A percentile compares a stretch with the other conserved stretches of the same genome.
These are phyloP conservation scores for Lipomyces lipofer DNA, from an alignment of 805 yeast genomes.

Conservation along the genomic window DNA sequence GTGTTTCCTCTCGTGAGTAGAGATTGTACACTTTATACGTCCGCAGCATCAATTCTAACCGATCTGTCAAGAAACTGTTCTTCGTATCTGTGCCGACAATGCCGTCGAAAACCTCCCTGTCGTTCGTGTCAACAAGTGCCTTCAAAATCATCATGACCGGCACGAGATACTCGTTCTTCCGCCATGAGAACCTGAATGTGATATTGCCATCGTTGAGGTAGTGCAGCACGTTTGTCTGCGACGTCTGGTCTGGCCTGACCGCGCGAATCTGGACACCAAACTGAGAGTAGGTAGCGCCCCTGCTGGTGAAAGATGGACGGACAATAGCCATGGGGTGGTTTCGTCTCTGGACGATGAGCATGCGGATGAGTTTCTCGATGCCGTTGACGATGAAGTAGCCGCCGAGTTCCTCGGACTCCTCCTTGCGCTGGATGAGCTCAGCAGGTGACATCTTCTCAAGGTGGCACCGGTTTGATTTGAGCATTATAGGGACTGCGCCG, in stretches of 20 bases:
- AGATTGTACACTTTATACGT: slow-evolving; percentile 80
- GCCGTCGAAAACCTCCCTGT: slow-evolving; percentile 94
- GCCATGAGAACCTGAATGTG: slow-evolving; percentile 95
- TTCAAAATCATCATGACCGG: slow-evolving; percentile 92
- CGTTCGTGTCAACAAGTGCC: slow-evolving; percentile 87
- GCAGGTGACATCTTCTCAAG: slow-evolving; percentile 79
- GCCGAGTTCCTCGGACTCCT: slow-evolving; percentile 94
- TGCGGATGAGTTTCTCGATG: slow-evolving; percentile 92
- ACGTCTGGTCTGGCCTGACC: slow-evolving; percentile 95
- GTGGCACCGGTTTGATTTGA: slow-evolving; percentile 88
- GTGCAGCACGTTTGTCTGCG: slow-evolving; percentile 96
- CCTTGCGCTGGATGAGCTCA: slow-evolving; percentile 73
- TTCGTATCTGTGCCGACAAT: slow-evolving; percentile 84
- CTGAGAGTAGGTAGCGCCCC: slow-evolving; percentile 87
- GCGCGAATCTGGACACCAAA: slow-evolving; percentile 93
- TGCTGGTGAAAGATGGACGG: slow-evolving; percentile 89
- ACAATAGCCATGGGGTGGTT: slow-evolving; percentile 98
- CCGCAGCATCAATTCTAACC: slow-evolving; percentile 88
- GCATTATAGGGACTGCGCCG: slow-evolving; percentile 90
- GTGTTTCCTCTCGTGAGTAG: slow-evolving; percentile 80
- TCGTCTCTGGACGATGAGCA: slow-evolving; percentile 96
- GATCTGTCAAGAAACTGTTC: slow-evolving; percentile 95
- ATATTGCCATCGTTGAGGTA: slow-evolving; percentile 94
- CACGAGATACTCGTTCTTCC: slow-evolving; percentile 89
- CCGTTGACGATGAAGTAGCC: slow-evolving; percentile 97